These are phyloP conservation scores for Talaromyces adpressus DNA, from an alignment of 495 filamentous ascomycete genomes.

Conservation along the genomic window DNA sequence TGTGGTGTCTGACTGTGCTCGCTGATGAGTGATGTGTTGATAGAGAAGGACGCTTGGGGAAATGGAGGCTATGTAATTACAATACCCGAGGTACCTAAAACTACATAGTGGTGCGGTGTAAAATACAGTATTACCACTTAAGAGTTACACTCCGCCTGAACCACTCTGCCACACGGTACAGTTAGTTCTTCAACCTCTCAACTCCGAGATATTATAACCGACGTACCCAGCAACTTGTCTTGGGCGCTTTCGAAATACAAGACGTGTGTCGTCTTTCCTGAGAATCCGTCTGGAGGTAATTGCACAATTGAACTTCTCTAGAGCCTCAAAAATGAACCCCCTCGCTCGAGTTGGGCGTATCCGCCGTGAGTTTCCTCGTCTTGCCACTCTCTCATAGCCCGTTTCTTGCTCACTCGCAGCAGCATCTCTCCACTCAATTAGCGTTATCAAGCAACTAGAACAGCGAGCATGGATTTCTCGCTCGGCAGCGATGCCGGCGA, in stretches of 20 bases:
- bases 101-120: neutral
- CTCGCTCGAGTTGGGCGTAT: slow-evolving; percentile 5
- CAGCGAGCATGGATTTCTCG: slow-evolving; percentile 25
- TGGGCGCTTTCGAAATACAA: neutral
- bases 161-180: neutral
- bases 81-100: neutral
- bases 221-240: neutral
- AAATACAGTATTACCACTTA: neutral
- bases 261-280: neutral
- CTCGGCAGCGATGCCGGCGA: slow-evolving; percentile 35
- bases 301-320: neutral
- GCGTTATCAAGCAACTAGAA: neutral
- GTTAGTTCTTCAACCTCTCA: neutral
- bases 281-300: neutral
- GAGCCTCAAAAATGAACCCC: neutral
- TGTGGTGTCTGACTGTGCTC: neutral
- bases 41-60: neutral
- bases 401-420: neutral
- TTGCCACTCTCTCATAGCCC: neutral
- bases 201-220: neutral
- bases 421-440: slow-evolving; percentile 1
- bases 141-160: neutral
- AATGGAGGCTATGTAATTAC: slow-evolving; percentile 8
- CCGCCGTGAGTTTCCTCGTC: slow-evolving; percentile 6
- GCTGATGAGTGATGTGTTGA: neutral